Conservation (phyloP, 108 stramenopile species). For the Nitzschia sp. region DNA sequence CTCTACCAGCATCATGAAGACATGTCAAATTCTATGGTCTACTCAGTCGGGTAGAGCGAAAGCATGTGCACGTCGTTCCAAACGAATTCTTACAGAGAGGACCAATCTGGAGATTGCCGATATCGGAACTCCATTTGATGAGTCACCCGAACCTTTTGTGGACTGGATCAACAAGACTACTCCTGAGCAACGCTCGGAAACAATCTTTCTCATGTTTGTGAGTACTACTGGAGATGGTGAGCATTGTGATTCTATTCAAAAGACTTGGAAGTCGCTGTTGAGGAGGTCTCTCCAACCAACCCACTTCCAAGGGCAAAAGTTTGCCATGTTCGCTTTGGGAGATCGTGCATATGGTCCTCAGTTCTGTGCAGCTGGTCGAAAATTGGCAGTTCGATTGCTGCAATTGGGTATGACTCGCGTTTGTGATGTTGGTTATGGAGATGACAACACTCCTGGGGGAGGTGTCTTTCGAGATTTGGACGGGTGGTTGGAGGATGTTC, state of each 20-base stretch:
- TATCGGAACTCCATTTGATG: slow-evolving; percentile 62
- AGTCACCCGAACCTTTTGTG: slow-evolving; percentile 32
- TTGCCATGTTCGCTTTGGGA: slow-evolving; percentile 77
- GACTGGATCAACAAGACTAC: slow-evolving; percentile 17
- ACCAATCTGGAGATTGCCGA: slow-evolving; percentile 26
- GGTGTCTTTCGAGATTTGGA: slow-evolving; percentile 84
- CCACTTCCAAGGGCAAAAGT: slow-evolving; percentile 41
- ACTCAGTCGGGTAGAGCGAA: slow-evolving; percentile 82
- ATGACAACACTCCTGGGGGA: slow-evolving; percentile 77
- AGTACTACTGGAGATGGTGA: slow-evolving; percentile 86
- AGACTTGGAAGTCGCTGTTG: slow-evolving; percentile 65
- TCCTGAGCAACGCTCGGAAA: background rate
- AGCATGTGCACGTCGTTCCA: slow-evolving; percentile 77
- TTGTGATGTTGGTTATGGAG: slow-evolving; percentile 79
- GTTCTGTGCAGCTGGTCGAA: slow-evolving; percentile 83
- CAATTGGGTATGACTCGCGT: slow-evolving; percentile 63
- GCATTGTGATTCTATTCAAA: slow-evolving; percentile 65
- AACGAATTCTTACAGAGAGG: slow-evolving; percentile 52
- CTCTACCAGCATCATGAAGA: background rate
- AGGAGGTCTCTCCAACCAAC: slow-evolving; percentile 55
- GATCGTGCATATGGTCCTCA: slow-evolving; percentile 85
- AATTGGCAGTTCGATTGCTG: slow-evolving; percentile 71
- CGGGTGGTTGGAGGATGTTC: slow-evolving; percentile 56
- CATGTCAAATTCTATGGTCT: slow-evolving; percentile 66
- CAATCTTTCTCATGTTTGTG: slow-evolving; percentile 62